Conservation (phyloP, 2,329 filamentous ascomycete species). For the Colletotrichum noveboracense region DNA sequence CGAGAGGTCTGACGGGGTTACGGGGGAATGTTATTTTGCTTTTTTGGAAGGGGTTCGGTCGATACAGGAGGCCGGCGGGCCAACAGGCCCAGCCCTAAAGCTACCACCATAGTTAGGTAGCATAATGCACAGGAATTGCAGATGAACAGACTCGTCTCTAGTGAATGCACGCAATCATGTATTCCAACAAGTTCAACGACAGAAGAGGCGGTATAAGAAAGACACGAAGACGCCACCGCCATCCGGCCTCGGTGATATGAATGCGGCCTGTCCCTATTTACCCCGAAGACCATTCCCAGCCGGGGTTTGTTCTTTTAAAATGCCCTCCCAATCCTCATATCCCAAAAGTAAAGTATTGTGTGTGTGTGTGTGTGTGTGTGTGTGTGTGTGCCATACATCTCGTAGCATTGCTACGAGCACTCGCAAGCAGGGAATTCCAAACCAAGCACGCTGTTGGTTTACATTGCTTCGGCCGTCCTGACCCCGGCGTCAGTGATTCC, state of each 20-base stretch:
- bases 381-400: background rate
- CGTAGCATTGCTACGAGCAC: background rate
- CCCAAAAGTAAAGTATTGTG: background rate
- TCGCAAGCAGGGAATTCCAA: background rate
- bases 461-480: background rate
- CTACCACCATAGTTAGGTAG: background rate
- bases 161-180: background rate
- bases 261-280: conserved; percentile 6
- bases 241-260: conserved; percentile 3
- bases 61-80: background rate
- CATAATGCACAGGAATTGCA: background rate
- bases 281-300: background rate
- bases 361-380: background rate
- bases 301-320: conserved; percentile 5
- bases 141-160: background rate
- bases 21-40: background rate
- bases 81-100: background rate
- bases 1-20: background rate
- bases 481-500: background rate
- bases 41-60: background rate
- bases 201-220: conserved; percentile 13
- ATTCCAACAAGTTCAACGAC: conserved; percentile 11
- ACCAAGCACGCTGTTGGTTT: background rate
- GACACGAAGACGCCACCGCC: conserved; percentile 13
- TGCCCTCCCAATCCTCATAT: conserved; percentile 4